Evolutionary conservation across 768 basidiomycete species (phyloP).

Genomic region (Lactarius indigo): DNA sequence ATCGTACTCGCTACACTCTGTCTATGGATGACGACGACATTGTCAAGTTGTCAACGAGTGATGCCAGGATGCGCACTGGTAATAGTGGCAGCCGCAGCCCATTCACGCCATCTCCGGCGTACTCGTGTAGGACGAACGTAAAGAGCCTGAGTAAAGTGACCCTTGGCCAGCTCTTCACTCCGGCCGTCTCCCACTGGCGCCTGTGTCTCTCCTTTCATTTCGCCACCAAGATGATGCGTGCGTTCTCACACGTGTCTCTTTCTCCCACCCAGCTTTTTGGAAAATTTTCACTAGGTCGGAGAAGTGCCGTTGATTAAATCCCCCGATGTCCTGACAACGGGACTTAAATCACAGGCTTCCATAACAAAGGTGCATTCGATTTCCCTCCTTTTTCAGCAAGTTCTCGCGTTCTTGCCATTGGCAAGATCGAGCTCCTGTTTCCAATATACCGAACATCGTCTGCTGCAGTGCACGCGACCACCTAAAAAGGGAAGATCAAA

Average conservation of each 20-base stretch:
- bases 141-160: neutral
- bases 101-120: neutral
- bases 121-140: neutral
- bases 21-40: too few species aligned
- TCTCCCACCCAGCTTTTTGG: neutral
- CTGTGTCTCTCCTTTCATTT: neutral
- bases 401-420: neutral
- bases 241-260: neutral
- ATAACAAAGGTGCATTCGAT: neutral
- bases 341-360: neutral
- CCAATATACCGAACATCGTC: neutral
- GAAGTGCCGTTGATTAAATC: neutral
- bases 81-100: too few species aligned
- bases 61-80: too few species aligned
- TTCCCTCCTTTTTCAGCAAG: neutral
- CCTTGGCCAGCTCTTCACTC: too few species aligned
- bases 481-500: neutral
- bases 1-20: too few species aligned
- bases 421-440: neutral
- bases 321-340: neutral
- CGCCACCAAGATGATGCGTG: neutral
- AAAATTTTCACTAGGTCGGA: neutral
- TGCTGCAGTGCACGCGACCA: neutral
- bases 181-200: neutral
- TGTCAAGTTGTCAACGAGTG: too few species aligned